Percentiles rank a stretch among this genome's conserved stretches.
Evolutionary conservation across 148 eudicot genomes (phyloP).

Genomic region (Rhododendron henanense): DNA sequence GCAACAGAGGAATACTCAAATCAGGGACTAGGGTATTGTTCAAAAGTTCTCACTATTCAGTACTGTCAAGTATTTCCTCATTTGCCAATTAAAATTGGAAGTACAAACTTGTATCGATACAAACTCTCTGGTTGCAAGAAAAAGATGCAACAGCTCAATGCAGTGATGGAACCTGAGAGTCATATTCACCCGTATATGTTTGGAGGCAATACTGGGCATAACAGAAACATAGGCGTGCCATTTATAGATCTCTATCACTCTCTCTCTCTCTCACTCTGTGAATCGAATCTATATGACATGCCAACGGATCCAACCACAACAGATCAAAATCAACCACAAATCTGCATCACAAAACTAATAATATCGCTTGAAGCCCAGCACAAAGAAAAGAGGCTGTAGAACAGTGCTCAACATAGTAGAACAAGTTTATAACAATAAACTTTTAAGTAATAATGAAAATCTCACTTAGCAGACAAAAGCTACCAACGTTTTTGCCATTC

Average conservation of each 20-base stretch:
- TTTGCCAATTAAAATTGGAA: background rate
- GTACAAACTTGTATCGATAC: background rate
- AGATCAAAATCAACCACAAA: background rate
- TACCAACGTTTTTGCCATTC: background rate
- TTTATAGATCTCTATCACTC: background rate
- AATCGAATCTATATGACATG: background rate
- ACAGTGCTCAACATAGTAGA: background rate
- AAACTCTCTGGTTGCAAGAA: background rate
- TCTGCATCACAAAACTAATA: background rate
- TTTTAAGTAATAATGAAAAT: background rate
- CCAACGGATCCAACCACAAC: too few relatives aligned
- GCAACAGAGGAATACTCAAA: background rate
- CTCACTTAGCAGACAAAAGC: background rate
- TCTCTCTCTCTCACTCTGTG: background rate
- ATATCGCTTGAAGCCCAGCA: background rate
- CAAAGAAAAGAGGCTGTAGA: background rate
- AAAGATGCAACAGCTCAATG: background rate
- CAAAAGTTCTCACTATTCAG: background rate
- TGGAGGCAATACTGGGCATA: background rate
- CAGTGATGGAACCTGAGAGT: background rate
- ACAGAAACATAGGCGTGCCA: background rate
- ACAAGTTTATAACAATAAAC: background rate
- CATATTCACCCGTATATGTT: background rate
- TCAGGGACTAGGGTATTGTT: background rate
- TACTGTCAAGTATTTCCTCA: background rate